phyloP scores from a whole-genome alignment of 1,139 yeast species.

The Sugiyamaella sp. region DNA sequence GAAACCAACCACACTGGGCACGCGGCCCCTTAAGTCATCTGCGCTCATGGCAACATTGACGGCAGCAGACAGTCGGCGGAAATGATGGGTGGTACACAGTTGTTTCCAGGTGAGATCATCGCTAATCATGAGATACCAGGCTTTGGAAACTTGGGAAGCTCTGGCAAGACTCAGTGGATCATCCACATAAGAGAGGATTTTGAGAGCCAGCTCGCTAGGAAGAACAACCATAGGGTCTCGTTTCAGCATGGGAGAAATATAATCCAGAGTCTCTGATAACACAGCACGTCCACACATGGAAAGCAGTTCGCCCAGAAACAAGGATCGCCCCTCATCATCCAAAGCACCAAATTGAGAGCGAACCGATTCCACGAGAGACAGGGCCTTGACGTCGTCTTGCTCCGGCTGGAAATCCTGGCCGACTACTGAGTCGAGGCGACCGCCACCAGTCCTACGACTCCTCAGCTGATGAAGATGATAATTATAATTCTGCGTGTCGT shows the following conservation, averaged over 20 bases:
- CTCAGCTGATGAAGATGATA: conserved; percentile 17
- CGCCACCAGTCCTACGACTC: conserved; percentile 17
- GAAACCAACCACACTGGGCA: conserved; percentile 26
- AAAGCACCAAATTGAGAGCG: conserved; percentile 25
- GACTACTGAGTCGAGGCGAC: conserved; percentile 8
- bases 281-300: conserved; percentile 51
- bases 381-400: conserved; percentile 1
- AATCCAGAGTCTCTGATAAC: conserved; percentile 72
- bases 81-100: conserved; percentile 46
- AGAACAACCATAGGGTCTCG: conserved; percentile 83
- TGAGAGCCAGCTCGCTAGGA: conserved; percentile 82
- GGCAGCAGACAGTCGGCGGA: conserved; percentile 45
- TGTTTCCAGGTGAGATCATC: conserved; percentile 50
- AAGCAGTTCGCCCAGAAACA: conserved; percentile 38
- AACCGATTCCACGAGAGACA: conserved; percentile 10
- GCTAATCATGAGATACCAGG: conserved; percentile 46
- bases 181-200: conserved; percentile 81
- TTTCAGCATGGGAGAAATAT: conserved; percentile 72
- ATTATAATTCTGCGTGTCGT: conserved; percentile 13
- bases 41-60: conserved; percentile 31
- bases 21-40: conserved; percentile 23
- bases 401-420: conserved; percentile 8
- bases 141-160: conserved; percentile 49
- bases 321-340: conserved; percentile 27
- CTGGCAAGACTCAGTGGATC: conserved; percentile 48